A percentile compares a stretch with the other conserved stretches of the same genome.
These are phyloP conservation scores for Trichoderma breve DNA, from an alignment of 2,329 filamentous ascomycete species.

Conservation along the genomic window DNA sequence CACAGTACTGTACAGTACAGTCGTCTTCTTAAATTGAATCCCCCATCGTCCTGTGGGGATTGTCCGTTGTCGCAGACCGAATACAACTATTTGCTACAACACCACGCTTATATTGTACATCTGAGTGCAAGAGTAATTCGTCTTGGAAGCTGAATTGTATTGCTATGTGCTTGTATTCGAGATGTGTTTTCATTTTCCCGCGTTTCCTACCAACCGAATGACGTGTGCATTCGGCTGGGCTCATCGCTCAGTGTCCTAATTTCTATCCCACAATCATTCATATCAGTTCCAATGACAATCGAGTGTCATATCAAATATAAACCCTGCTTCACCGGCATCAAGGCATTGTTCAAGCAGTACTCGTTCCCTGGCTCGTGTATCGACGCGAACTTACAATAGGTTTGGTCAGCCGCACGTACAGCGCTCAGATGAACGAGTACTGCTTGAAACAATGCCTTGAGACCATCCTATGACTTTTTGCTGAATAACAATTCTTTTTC, in stretches of 20 bases:
- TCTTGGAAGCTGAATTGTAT: background rate
- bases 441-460: background rate
- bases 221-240: background rate
- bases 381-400: background rate
- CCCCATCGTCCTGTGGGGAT: background rate
- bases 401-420: background rate
- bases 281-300: background rate
- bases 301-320: background rate
- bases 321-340: background rate
- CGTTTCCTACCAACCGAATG: background rate
- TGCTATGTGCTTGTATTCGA: background rate
- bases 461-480: background rate
- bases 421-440: background rate
- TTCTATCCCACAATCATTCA: background rate
- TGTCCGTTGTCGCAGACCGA: background rate
- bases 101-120: background rate
- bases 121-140: too few species aligned
- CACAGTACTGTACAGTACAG: background rate
- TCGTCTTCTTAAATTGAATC: background rate
- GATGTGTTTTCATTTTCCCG: background rate
- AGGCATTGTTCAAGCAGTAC: background rate
- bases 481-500: background rate
- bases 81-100: background rate
- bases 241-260: background rate
- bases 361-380: background rate